These are phyloP conservation scores for Amanita subjunquillea DNA, from an alignment of 768 basidiomycete genomes.

Conservation along the genomic window DNA sequence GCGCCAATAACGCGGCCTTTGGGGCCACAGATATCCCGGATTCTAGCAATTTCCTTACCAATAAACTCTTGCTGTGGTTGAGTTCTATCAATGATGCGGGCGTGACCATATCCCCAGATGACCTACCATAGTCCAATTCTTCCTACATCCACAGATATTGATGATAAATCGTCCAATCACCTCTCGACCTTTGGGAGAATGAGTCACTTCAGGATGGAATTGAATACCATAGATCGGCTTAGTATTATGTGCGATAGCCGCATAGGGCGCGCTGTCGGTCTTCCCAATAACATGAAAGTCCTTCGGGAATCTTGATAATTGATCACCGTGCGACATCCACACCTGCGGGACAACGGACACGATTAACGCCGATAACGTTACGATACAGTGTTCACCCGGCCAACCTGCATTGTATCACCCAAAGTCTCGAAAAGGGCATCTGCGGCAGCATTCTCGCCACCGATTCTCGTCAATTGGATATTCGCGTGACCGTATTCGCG, in stretches of 20 bases:
- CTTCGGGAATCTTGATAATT: conserved; percentile 70
- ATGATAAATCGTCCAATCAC: conserved; percentile 80
- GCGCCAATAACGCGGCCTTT: conserved; percentile 97
- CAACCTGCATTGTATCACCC: conserved; percentile 82
- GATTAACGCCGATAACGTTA: conserved; percentile 1
- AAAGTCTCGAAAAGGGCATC: conserved; percentile 82
- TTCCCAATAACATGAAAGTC: conserved; percentile 84
- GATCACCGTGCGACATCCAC: conserved; percentile 99
- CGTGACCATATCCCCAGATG: conserved; percentile 6
- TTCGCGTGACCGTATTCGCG: conserved; percentile 94
- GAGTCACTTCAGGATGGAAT: conserved; percentile 98
- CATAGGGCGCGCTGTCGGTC: conserved; percentile 82
- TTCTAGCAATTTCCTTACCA: conserved; percentile 89
- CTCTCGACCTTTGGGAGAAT: conserved; percentile 82
- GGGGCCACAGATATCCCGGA: conserved; percentile 88
- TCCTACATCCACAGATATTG: conserved; percentile 71
- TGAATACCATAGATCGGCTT: conserved; percentile 94
- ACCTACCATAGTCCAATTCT: conserved; percentile 89
- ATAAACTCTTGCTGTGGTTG: conserved; percentile 83
- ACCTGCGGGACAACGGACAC: conserved; percentile 42
- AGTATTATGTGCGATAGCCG: conserved; percentile 84
- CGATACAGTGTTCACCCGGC: conserved; percentile 8
- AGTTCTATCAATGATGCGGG: conserved; percentile 3
- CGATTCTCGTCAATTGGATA: conserved; percentile 60
- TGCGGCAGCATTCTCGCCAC: conserved; percentile 30